A percentile compares a stretch with the other conserved stretches of the same genome.
phyloP scores from a whole-genome alignment of 1,284 basidiomycete species.

The Takashimella tepidaria region DNA sequence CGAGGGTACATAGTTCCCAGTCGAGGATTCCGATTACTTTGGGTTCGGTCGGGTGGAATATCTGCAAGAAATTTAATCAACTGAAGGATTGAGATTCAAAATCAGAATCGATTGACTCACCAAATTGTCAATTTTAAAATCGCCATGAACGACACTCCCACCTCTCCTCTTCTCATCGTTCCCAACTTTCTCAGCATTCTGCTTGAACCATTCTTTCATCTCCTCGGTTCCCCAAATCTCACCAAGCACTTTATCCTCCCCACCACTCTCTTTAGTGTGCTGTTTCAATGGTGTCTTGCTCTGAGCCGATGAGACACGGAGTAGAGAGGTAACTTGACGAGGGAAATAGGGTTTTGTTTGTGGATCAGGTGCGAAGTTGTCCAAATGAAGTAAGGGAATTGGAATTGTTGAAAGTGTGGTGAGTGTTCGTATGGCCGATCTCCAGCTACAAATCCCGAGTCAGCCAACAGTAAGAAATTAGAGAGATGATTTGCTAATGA shows the following conservation, averaged over 20 bases:
- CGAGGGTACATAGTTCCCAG: slow-evolving; percentile 93
- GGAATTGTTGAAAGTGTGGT: slow-evolving; percentile 68
- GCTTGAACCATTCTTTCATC: slow-evolving; percentile 61
- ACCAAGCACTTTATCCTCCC: slow-evolving; percentile 29
- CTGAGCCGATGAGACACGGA: slow-evolving; percentile 68
- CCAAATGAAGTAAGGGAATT: slow-evolving; percentile 64
- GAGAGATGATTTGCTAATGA: neutral
- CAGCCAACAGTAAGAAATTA: neutral
- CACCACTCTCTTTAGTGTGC: neutral
- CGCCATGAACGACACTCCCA: slow-evolving; percentile 73
- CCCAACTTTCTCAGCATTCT: slow-evolving; percentile 64
- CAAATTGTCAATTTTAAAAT: slow-evolving; percentile 95
- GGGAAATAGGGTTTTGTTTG: slow-evolving; percentile 67
- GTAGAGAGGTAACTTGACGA: slow-evolving; percentile 81
- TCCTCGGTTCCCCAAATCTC: slow-evolving; percentile 59
- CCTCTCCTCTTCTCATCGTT: slow-evolving; percentile 63
- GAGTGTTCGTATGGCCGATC: slow-evolving; percentile 67
- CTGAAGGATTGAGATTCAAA: neutral
- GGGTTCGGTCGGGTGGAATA: slow-evolving; percentile 89
- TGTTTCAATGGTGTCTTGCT: slow-evolving; percentile 56
- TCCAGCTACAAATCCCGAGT: slow-evolving; percentile 58
- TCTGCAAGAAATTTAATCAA: slow-evolving; percentile 30
- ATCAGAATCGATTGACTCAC: slow-evolving; percentile 14
- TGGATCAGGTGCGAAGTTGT: slow-evolving; percentile 65
- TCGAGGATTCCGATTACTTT: slow-evolving; percentile 90